Base-by-base conservation (phyloP, 352 stramenopile genomes). In the Phytophthora melonis region DNA sequence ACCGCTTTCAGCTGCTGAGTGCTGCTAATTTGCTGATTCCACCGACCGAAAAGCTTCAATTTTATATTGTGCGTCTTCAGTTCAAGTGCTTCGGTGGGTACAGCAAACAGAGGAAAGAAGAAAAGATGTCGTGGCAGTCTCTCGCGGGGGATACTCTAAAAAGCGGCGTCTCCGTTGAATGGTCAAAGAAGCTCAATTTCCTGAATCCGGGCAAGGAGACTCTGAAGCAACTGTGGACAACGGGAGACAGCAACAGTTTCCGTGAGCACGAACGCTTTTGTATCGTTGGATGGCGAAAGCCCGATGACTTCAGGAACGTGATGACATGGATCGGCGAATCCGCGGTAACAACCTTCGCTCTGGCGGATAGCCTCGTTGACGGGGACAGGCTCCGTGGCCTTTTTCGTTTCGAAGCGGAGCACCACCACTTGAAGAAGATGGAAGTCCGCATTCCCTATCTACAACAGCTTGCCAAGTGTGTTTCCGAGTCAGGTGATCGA, bases 1-100 rank as follows among this genome's bases (percentile, higher is more conserved):
- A 64, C 58, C 39, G 58, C 41, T 55, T 55, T 39, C 39, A 54
- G 16, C 18, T 25, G 6, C 34, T 64, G 10, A 25, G 58, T 11
- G 21, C 13, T 16, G 39, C 58, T 1, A 64, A 64, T 27, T 19
- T 39, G 19, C 58, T 49, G 7, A 39, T 56, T 16, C 4, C 23
- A 8, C 58, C 58, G 13, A 39, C 16, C 36, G 1, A 21, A 18
- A 39, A 64, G 16, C n/a, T 64, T 13, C n/a, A 41, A 64, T 43
- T 64, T 41, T 64, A 43, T 43, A 41, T 55, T 8, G 41, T 45
- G 36, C 36, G 10, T 45, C 36, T 45, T n/a, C 11, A 18, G 36
- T 16, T 45, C 36, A 45, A 45, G 36, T 45, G 36, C 11, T 45
- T 5, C 36, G 36, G 14, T 18, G 14, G 36, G 11, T 18, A 45